Conservation (phyloP, 2,329 filamentous ascomycete genomes). For the Microdochium bolleyi region DNA sequence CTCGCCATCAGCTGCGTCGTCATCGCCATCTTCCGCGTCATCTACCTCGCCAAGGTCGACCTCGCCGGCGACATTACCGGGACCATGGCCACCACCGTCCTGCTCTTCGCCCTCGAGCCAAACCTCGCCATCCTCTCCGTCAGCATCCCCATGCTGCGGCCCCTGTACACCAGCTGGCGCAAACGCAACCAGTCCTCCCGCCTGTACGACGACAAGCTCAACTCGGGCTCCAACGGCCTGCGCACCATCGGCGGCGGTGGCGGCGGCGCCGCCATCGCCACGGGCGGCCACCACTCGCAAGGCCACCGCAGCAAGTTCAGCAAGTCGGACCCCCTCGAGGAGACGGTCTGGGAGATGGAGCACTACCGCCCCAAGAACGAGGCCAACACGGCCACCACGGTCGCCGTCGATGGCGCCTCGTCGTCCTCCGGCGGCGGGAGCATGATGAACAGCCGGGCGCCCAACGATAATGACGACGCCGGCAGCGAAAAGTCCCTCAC, state of each 20-base stretch:
- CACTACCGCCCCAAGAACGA: conserved; percentile 5
- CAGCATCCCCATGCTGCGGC: conserved; percentile 31
- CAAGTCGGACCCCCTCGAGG: conserved; percentile 2
- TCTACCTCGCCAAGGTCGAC: conserved; percentile 28
- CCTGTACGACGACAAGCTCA: conserved; percentile 10
- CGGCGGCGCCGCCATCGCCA: background rate
- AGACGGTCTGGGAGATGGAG: conserved; percentile 14
- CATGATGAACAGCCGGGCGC: background rate
- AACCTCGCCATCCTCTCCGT: conserved; percentile 31
- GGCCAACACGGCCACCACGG: background rate
- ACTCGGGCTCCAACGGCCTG: conserved; percentile 4
- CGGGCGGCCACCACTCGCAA: background rate
- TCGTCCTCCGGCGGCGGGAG: background rate
- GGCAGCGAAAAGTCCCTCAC: background rate
- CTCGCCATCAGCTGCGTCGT: conserved; percentile 27
- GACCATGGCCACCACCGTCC: conserved; percentile 29
- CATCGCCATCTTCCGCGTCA: conserved; percentile 27
- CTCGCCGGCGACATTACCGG: conserved; percentile 25
- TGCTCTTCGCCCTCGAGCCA: conserved; percentile 30
- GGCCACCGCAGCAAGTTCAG: conserved; percentile 3
- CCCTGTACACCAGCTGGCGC: conserved; percentile 23
- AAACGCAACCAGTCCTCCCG: conserved; percentile 21
- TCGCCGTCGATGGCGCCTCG: background rate
- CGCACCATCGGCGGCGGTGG: background rate
- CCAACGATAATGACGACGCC: background rate